Percentiles rank a stretch among this genome's conserved stretches.
These are phyloP conservation scores for Nymphaea colorata DNA, from an alignment of 164 flowering plant genomes.

Conservation along the genomic window DNA sequence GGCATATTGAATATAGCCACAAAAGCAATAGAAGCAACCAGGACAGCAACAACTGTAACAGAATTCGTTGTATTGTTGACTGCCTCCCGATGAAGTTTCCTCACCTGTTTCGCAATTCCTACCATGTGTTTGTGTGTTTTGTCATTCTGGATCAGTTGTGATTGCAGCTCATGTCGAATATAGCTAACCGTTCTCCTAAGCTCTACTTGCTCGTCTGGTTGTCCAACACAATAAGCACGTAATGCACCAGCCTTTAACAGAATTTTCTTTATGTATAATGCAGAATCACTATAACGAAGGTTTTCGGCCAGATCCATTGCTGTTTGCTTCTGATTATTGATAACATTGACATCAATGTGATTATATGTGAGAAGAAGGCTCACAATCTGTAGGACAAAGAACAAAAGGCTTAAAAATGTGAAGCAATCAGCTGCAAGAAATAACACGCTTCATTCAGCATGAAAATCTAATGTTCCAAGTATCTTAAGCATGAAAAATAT, in stretches of 20 bases:
- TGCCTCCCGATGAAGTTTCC: conserved; percentile 87
- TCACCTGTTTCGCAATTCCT: conserved; percentile 80
- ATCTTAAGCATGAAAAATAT: too few relatives aligned
- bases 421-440: too few relatives aligned
- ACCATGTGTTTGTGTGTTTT: conserved; percentile 65
- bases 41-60: conserved; percentile 76
- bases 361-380: conserved; percentile 39
- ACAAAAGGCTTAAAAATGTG: background rate
- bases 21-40: conserved; percentile 90
- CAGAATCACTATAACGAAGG: conserved; percentile 63
- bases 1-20: conserved; percentile 85
- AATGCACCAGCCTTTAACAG: conserved; percentile 78
- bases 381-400: conserved; percentile 42
- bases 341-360: conserved; percentile 60
- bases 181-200: conserved; percentile 86
- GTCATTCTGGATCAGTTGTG: conserved; percentile 74
- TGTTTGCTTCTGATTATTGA: conserved; percentile 69
- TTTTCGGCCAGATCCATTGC: conserved; percentile 90
- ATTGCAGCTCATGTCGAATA: conserved; percentile 82
- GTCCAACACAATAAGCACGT: conserved; percentile 61
- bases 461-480: too few relatives aligned
- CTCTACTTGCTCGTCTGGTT: conserved; percentile 60
- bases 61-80: conserved; percentile 92
- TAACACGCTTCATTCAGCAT: too few relatives aligned
- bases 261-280: conserved; percentile 58